Conservation (phyloP, 2,329 filamentous ascomycete species). For the Colletotrichum sp. region DNA sequence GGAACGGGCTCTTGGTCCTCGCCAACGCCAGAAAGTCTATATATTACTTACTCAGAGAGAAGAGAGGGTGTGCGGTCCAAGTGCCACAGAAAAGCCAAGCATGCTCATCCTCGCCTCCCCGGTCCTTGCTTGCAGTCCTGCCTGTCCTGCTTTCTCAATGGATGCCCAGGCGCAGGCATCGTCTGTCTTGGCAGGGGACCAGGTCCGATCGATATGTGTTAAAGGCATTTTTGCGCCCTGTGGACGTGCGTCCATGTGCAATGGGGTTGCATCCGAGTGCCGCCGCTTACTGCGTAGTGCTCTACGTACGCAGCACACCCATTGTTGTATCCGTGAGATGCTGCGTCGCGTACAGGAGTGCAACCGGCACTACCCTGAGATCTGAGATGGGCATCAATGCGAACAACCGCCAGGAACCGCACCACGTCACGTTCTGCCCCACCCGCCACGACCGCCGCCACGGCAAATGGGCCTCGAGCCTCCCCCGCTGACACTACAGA, state of each 20-base stretch:
- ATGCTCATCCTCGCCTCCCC: background rate
- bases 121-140: background rate
- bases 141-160: background rate
- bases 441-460: background rate
- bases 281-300: background rate
- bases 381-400: constrained; percentile 16
- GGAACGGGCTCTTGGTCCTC: background rate
- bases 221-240: background rate
- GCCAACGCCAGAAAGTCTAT: background rate
- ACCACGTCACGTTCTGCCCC: background rate
- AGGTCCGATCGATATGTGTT: background rate
- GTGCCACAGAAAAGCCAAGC: background rate
- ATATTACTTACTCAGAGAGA: background rate
- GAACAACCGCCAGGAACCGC: background rate
- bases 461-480: background rate
- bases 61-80: background rate
- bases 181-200: constrained; percentile 7
- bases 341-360: background rate
- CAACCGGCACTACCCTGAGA: constrained; percentile 7
- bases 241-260: constrained; percentile 3
- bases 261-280: background rate
- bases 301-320: background rate
- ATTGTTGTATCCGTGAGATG: background rate
- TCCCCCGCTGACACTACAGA: background rate
- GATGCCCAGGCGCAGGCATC: background rate